These are phyloP conservation scores for Trichoderma parareesei DNA, from an alignment of 495 filamentous ascomycete species.

Conservation along the genomic window DNA sequence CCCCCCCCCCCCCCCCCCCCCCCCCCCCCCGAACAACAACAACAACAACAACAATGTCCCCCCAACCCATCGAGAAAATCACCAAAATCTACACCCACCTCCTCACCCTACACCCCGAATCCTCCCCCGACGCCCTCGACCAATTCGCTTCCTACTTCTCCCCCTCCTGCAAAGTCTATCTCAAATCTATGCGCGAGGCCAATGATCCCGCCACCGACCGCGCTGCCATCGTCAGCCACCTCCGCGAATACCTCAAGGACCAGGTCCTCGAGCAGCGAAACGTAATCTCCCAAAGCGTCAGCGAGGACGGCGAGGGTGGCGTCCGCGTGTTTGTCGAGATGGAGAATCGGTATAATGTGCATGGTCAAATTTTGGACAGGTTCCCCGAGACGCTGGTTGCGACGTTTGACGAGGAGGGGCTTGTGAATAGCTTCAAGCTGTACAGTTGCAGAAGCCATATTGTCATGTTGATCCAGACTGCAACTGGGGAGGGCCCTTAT, in stretches of 20 bases:
- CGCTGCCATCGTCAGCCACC: constrained; percentile 9
- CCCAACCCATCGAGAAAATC: constrained; percentile 3
- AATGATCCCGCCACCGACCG: constrained; percentile 13
- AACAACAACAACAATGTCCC: neutral
- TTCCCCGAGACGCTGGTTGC: constrained; percentile 14
- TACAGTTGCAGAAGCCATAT: constrained; percentile 17
- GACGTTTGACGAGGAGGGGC: constrained; percentile 14
- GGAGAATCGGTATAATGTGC: constrained; percentile 11
- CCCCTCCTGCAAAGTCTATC: constrained; percentile 16
- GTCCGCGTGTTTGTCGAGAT: constrained; percentile 15
- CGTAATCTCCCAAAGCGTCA: neutral
- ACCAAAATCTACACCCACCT: constrained; percentile 16
- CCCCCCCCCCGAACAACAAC: neutral
- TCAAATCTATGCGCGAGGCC: constrained; percentile 19
- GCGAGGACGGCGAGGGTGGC: neutral
- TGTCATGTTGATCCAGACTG: constrained; percentile 14
- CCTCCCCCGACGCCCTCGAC: constrained; percentile 14
- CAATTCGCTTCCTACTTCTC: constrained; percentile 16
- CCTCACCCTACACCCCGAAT: constrained; percentile 12
- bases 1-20: too few relatives aligned
- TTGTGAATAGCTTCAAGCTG: constrained; percentile 14
- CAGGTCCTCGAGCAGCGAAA: neutral
- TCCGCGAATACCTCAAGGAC: neutral
- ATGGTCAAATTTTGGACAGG: constrained; percentile 3
- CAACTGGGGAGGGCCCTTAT: constrained; percentile 16